Base-by-base conservation (phyloP, 768 basidiomycete species). In the Rubroboletus satanas region DNA sequence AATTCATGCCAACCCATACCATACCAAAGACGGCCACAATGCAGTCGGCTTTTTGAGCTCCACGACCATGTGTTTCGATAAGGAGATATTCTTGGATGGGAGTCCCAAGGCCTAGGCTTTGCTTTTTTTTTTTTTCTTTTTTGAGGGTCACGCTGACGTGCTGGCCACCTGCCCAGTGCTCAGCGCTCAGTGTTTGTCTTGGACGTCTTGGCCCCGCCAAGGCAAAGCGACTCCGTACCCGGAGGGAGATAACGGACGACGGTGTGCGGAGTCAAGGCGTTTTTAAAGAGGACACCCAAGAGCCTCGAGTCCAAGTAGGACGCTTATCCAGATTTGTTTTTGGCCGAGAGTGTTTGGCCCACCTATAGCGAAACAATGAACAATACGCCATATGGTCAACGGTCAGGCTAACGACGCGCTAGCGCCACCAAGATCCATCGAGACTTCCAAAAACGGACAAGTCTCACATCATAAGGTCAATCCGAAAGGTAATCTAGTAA, bases 71-170 rank as follows among this genome's bases (percentile, higher is more conserved):
- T 42, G 56, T 12, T n/a, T 39, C 35, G 62, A 65, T 62, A 62
- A 65, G 43, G 38, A 32, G 62, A 51, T 65, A 64, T 64, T 65
- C 59, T 58, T 62, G 59, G 59, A 45, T 44, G 31, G 32, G 26
- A 49, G 45, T 23, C 37, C 23, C 47, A 11, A 23, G 15, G 23
- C 12, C 36, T 21, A 12, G 35, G 39, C 8, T 14, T 37, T 15
- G n/a, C 32, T 17, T 39, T 28, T 43, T 23, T 10, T 47, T 47
- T 42, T 39, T 29, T 53, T 29, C 28, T 42, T 39, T 29, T 53
- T 29, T 23, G 28, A 23, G n/a, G 58, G 45, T 32, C 17, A 17
- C 35, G 43, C 56, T 59, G 51, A 51, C 17, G 23, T 33, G 43
- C 62, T 56, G 50, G 49, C 51, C 46, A 47, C 37, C 31, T 37